Conservation (phyloP, 2,329 filamentous ascomycete genomes). For the Monosporascus sp. region DNA sequence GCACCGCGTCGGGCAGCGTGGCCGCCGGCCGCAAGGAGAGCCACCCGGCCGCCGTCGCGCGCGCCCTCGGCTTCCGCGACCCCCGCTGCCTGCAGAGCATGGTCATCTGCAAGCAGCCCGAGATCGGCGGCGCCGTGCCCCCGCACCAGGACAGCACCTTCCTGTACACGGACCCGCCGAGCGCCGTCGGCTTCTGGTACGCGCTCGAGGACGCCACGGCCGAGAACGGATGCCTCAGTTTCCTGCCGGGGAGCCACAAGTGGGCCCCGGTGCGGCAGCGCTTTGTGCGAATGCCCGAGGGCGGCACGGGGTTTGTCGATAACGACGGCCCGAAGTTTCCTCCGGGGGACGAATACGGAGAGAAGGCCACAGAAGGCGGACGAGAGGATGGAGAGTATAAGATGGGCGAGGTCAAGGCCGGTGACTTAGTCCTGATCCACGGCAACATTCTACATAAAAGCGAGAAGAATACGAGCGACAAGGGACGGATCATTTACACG, state of each 20-base stretch:
- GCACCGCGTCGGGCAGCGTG: slow-evolving; percentile 38
- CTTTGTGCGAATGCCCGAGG: slow-evolving; percentile 60
- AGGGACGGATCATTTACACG: slow-evolving; percentile 91
- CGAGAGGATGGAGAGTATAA: slow-evolving; percentile 58
- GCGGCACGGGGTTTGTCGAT: slow-evolving; percentile 64
- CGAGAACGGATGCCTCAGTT: slow-evolving; percentile 84
- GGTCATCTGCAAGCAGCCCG: slow-evolving; percentile 97
- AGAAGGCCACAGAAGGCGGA: slow-evolving; percentile 31
- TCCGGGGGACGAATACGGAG: slow-evolving; percentile 41
- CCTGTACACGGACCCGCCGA: slow-evolving; percentile 82
- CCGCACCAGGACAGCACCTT: slow-evolving; percentile 93
- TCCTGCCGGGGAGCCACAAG: slow-evolving; percentile 73
- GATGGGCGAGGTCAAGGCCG: slow-evolving; percentile 82
- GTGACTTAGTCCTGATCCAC: slow-evolving; percentile 87
- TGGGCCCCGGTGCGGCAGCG: slow-evolving; percentile 65
- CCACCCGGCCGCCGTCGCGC: slow-evolving; percentile 57
- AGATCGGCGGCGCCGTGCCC: slow-evolving; percentile 87
- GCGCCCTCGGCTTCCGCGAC: slow-evolving; percentile 67
- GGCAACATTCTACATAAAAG: slow-evolving; percentile 95
- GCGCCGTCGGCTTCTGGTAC: slow-evolving; percentile 95
- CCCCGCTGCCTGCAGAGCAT: slow-evolving; percentile 84
- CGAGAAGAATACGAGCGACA: slow-evolving; percentile 80
- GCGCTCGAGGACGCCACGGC: slow-evolving; percentile 86
- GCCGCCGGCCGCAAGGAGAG: slow-evolving; percentile 28
- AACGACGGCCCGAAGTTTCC: slow-evolving; percentile 66